Evolutionary conservation across 1,139 yeast species (phyloP), one percentile per base, ranked within the genome.

Genomic region (Hansenula lynferdii): DNA sequence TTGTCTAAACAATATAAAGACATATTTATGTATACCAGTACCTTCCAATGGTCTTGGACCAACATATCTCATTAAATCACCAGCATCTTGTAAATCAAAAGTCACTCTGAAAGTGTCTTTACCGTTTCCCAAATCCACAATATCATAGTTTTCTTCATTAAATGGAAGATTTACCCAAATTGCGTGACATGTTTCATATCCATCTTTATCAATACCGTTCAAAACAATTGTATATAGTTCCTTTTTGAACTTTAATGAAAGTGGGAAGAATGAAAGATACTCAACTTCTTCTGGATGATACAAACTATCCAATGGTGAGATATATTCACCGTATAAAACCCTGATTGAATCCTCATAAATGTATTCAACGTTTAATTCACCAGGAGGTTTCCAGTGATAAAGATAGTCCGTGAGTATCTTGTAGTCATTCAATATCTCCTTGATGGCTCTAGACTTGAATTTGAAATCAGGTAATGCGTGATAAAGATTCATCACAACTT

Each of bases 31-130:
- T 56, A 77, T 74, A 25, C 92, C 90, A 2, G 95, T 84, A 45
- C 76, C 77, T 42, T 77, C 75, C 31, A 95, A 95, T 20, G 96
- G 96, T 4, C 75, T 95, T 2, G 96, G 95, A 0, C 95, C 95
- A 56, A 65, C 57, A 58, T 85, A 85, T 6, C 70, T 63, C 21
- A 69, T 47, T 29, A 72, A 50, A n/a, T 44, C 45, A 8, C 54
- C 56, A 21, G 39, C 36, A 10, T n/a, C 2, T 8, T 37, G 30
- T 12, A 48, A 15, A 21, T 44, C 38, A 16, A 35, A 2, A 3
- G 17, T 23, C 5, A 19, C 6, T 15, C 17, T 35, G 21, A 35
- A 35, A 1, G 16, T 7, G 10, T 23, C 14, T 11, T 31, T 31
- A 8, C 33, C 33, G 11, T 7, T 21, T 6, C 18, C 18, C 6